These are phyloP conservation scores for Entrophospora sp. DNA, from an alignment of 192 early-diverging fungal genomes.

Conservation along the genomic window DNA sequence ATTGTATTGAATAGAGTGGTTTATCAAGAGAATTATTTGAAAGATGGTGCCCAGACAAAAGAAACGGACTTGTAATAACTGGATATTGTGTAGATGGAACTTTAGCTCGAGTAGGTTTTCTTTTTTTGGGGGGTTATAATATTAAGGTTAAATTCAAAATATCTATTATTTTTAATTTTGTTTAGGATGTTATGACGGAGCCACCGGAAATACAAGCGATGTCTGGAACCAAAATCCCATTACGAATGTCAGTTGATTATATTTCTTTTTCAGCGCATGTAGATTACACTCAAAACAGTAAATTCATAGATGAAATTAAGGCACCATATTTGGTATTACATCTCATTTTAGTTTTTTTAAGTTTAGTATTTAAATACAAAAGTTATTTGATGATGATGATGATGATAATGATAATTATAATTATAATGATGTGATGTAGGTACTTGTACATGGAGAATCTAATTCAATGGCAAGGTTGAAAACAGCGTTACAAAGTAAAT, in stretches of 20 bases:
- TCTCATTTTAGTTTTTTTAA: no score
- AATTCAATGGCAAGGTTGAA: slow-evolving; percentile 89
- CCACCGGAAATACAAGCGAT: slow-evolving; percentile 76
- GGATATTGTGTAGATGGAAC: slow-evolving; percentile 98
- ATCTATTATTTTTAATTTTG: not conserved
- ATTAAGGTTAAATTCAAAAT: not conserved
- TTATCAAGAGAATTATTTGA: slow-evolving; percentile 93
- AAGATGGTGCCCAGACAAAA: slow-evolving; percentile 84
- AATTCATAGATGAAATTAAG: slow-evolving; percentile 93
- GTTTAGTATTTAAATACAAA: not conserved
- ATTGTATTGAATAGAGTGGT: slow-evolving; percentile 57
- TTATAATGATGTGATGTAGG: slow-evolving; percentile 25
- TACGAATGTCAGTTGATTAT: slow-evolving; percentile 81
- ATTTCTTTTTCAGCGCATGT: slow-evolving; percentile 98
- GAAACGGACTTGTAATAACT: slow-evolving; percentile 90
- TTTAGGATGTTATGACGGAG: slow-evolving; percentile 61
- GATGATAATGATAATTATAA: not conserved
- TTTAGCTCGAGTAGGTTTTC: slow-evolving; percentile 58
- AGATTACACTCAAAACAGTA: slow-evolving; percentile 90
- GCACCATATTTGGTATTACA: slow-evolving; percentile 80
- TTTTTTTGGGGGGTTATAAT: not conserved
- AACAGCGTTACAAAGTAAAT: slow-evolving; percentile 77
- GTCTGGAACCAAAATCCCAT: slow-evolving; percentile 69
- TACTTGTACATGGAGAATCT: slow-evolving; percentile 92
- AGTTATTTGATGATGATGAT: not conserved